Evolutionary conservation across 768 basidiomycete genomes (phyloP).

Genomic region (Auricularia sp.): DNA sequence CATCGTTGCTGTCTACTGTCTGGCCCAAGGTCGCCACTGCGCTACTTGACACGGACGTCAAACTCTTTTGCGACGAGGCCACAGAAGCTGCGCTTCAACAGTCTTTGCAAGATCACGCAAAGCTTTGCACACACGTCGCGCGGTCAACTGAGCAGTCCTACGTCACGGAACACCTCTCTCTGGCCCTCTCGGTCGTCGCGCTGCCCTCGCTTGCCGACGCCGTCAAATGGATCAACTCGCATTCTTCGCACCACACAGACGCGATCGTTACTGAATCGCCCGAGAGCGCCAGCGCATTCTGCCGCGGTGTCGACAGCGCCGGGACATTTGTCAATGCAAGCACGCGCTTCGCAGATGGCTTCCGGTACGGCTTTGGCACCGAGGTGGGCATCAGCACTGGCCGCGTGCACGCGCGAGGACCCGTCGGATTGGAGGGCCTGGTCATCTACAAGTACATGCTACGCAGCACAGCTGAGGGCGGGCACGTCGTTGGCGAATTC

Average conservation of each 20-base stretch:
- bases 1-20: conserved; percentile 52
- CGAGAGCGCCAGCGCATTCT: conserved; percentile 57
- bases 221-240: conserved; percentile 81
- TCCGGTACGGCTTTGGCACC: conserved; percentile 92
- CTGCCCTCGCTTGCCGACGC: conserved; percentile 66
- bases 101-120: conserved; percentile 17
- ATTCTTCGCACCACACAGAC: conserved; percentile 95
- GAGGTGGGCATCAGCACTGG: conserved; percentile 98
- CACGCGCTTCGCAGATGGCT: conserved; percentile 94
- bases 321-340: conserved; percentile 92
- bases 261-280: conserved; percentile 79
- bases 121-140: conserved; percentile 30
- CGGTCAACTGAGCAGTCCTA: conserved; percentile 57
- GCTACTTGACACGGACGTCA: conserved; percentile 58
- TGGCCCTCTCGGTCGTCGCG: conserved; percentile 71
- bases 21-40: conserved; percentile 77
- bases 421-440: conserved; percentile 87
- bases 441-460: conserved; percentile 96
- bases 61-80: conserved; percentile 66
- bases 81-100: conserved; percentile 49
- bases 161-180: conserved; percentile 78
- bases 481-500: conserved; percentile 84
- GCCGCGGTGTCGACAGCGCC: conserved; percentile 81
- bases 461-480: conserved; percentile 58
- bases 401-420: conserved; percentile 91